A percentile compares a stretch with the other conserved stretches of the same genome.
These are phyloP conservation scores for Ambispora gerdemannii DNA, from an alignment of 192 early-diverging fungal genomes.

Conservation along the genomic window DNA sequence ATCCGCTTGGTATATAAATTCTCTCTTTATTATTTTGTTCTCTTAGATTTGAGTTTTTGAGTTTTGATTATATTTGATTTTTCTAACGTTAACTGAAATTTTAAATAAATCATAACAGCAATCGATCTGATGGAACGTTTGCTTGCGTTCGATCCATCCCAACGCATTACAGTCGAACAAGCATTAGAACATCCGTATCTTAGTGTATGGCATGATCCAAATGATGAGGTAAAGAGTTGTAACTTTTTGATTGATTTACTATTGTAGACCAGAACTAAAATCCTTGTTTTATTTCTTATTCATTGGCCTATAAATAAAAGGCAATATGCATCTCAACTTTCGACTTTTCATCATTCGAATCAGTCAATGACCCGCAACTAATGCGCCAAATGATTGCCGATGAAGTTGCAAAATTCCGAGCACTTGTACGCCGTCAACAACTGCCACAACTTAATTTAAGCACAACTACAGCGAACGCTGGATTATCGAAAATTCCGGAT, in stretches of 20 bases:
- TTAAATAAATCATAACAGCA: slow-evolving; percentile 37
- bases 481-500: slow-evolving; percentile 26
- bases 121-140: slow-evolving; percentile 79
- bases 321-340: slow-evolving; percentile 15
- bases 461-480: neutral
- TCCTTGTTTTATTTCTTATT: neutral
- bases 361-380: slow-evolving; percentile 10
- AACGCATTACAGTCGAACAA: slow-evolving; percentile 82
- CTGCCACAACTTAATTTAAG: neutral
- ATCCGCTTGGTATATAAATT: slow-evolving; percentile 68
- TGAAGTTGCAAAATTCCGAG: slow-evolving; percentile 23
- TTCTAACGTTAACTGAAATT: no score
- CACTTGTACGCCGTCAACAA: slow-evolving; percentile 24
- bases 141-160: slow-evolving; percentile 73
- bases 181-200: slow-evolving; percentile 86
- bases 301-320: neutral
- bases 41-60: no score
- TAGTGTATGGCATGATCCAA: slow-evolving; percentile 48
- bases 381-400: slow-evolving; percentile 26
- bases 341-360: slow-evolving; percentile 26
- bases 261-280: no score
- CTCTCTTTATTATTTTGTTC: slow-evolving; percentile 68
- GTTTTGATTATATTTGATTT: no score
- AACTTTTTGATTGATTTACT: neutral
- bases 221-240: slow-evolving; percentile 37